These are phyloP conservation scores for Tolypocladium guangdongense DNA, from an alignment of 2,329 filamentous ascomycete genomes.

Conservation along the genomic window DNA sequence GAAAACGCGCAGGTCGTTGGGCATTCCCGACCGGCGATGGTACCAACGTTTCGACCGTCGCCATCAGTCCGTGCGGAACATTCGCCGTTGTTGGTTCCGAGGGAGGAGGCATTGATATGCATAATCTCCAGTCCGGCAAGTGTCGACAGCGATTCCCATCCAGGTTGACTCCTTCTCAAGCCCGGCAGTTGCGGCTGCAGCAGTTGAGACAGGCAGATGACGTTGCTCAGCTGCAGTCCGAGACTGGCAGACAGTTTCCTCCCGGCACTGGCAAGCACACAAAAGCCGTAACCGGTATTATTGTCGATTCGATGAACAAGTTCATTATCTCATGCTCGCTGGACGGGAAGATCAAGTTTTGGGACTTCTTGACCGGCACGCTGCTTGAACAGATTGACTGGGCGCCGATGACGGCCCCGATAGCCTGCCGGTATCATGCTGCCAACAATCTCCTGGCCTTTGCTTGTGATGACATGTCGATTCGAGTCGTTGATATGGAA, in stretches of 20 bases:
- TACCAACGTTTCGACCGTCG: constrained; percentile 73
- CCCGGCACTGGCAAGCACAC: constrained; percentile 62
- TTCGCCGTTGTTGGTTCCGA: constrained; percentile 86
- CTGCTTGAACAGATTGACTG: constrained; percentile 75
- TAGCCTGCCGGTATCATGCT: constrained; percentile 67
- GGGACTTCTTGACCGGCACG: constrained; percentile 81
- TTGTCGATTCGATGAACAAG: constrained; percentile 83
- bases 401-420: constrained; percentile 63
- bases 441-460: constrained; percentile 79
- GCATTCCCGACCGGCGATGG: constrained; percentile 78
- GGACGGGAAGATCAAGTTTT: constrained; percentile 94
- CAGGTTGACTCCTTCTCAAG: constrained; percentile 64
- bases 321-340: constrained; percentile 75
- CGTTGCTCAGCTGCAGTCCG: constrained; percentile 42
- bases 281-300: constrained; percentile 72
- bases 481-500: constrained; percentile 81
- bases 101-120: constrained; percentile 81
- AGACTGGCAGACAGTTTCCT: constrained; percentile 29
- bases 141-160: constrained; percentile 84
- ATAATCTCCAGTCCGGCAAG: constrained; percentile 86
- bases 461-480: constrained; percentile 77
- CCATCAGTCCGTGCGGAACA: constrained; percentile 83
- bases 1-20: constrained; percentile 88
- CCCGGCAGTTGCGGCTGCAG: constrained; percentile 60
- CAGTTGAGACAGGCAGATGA: constrained; percentile 48